A percentile compares a stretch with the other conserved stretches of the same genome.
Evolutionary conservation across 2,329 filamentous ascomycete genomes (phyloP).

Genomic region (Madurella fahalii): DNA sequence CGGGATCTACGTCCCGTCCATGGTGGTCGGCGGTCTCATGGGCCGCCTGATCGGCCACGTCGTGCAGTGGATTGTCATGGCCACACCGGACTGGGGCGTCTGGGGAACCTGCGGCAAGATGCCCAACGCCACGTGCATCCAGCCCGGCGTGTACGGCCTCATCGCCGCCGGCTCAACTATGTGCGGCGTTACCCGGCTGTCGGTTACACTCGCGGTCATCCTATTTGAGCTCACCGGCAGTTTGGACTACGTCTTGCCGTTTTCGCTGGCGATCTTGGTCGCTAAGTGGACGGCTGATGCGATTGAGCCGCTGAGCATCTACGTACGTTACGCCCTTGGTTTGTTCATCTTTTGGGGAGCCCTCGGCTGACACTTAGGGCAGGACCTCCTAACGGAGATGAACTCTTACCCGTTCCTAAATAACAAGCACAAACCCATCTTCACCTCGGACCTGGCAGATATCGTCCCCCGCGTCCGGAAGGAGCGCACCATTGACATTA

Average conservation of each 20-base stretch:
- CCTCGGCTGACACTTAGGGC: not conserved
- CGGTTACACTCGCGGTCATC: conserved; percentile 90
- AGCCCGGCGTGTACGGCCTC: conserved; percentile 93
- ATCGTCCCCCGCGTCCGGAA: conserved; percentile 73
- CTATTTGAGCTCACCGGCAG: conserved; percentile 94
- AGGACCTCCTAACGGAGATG: conserved; percentile 92
- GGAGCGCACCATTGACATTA: conserved; percentile 84
- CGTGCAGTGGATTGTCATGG: conserved; percentile 75
- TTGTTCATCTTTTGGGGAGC: too few species aligned
- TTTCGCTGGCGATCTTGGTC: conserved; percentile 85
- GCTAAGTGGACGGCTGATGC: conserved; percentile 99
- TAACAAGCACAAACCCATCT: conserved; percentile 88
- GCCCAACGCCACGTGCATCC: conserved; percentile 77
- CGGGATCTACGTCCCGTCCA: conserved; percentile 96
- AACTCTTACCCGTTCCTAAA: conserved; percentile 97
- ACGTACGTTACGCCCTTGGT: conserved; percentile 48
- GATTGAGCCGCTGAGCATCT: conserved; percentile 90
- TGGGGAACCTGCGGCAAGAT: conserved; percentile 70
- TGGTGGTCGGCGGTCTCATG: conserved; percentile 94
- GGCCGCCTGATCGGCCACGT: conserved; percentile 83
- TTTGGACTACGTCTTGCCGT: conserved; percentile 90
- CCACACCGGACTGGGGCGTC: conserved; percentile 65
- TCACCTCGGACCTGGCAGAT: conserved; percentile 82
- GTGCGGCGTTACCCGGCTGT: conserved; percentile 92
- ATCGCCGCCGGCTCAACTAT: conserved; percentile 95